These are phyloP conservation scores for Penicillium sp. DNA, from an alignment of 2,329 filamentous ascomycete species.

Conservation along the genomic window DNA sequence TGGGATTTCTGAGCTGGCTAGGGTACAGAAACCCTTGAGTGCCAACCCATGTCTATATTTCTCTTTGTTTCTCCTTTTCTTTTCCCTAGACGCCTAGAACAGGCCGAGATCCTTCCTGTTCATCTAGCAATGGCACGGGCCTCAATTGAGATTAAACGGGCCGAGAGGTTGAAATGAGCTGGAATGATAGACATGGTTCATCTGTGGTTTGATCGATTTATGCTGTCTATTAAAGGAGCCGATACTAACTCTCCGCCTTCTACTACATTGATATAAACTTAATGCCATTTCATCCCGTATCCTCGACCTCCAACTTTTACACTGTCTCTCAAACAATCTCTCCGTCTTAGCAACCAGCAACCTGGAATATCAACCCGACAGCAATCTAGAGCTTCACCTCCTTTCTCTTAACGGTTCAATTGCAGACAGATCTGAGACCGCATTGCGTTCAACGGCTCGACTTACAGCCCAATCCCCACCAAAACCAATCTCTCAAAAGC, in stretches of 20 bases:
- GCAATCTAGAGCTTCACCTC: not conserved
- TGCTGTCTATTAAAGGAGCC: not conserved
- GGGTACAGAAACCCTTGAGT: constrained; percentile 14
- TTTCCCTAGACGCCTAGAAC: not conserved
- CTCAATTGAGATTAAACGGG: constrained; percentile 3
- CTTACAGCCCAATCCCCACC: constrained; percentile 1
- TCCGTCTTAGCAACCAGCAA: not conserved
- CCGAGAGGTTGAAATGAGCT: constrained; percentile 7
- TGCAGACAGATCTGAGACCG: constrained; percentile 16
- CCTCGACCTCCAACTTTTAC: not conserved
- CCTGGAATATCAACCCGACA: not conserved
- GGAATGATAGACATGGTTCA: constrained; percentile 7
- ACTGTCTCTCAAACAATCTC: constrained; percentile 7
- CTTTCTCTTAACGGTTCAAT: not conserved
- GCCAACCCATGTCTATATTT: constrained; percentile 8
- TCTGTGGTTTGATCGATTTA: not conserved
- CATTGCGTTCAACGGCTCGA: constrained; percentile 16
- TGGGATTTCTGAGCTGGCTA: constrained; percentile 15
- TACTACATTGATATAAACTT: not conserved
- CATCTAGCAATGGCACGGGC: not conserved
- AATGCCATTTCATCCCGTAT: not conserved
- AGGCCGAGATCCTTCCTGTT: not conserved
- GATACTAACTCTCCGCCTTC: not conserved
- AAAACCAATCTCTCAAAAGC: not conserved
- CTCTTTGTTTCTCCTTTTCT: not conserved